phyloP scores from a whole-genome alignment of 345 rosid genomes.

The Adansonia digitata region DNA sequence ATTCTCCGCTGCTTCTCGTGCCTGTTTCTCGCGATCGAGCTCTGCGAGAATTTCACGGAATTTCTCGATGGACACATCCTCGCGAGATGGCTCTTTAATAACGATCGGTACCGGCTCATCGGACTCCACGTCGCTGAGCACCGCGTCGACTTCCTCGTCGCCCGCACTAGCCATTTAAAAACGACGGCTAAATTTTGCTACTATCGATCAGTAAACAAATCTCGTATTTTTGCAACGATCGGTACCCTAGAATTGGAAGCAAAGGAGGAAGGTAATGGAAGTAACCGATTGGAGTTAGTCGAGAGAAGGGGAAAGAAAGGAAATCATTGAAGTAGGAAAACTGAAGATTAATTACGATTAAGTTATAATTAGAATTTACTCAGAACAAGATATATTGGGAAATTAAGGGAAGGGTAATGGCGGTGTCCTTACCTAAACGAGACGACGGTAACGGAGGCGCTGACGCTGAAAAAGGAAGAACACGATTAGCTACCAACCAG shows the following conservation, averaged over 20 bases:
- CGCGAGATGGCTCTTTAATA: constrained; percentile 33
- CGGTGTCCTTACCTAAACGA: background rate
- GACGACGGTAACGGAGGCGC: background rate
- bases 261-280: background rate
- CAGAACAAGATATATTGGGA: background rate
- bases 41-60: constrained; percentile 61
- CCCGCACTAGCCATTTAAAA: constrained; percentile 45
- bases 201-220: background rate
- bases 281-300: background rate
- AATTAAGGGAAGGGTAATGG: background rate
- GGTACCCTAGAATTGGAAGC: constrained; percentile 5
- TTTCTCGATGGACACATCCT: constrained; percentile 44
- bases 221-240: background rate
- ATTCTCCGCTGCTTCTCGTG: constrained; percentile 70
- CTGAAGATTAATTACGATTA: background rate
- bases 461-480: background rate
- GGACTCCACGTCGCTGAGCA: constrained; percentile 85
- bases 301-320: background rate
- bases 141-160: constrained; percentile 65
- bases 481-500: constrained; percentile 12
- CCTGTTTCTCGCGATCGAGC: constrained; percentile 87
- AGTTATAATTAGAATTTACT: background rate
- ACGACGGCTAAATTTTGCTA: background rate
- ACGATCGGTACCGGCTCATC: constrained; percentile 59
- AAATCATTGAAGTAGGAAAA: background rate